Evolutionary conservation across 179 eudicot genomes (phyloP).

Genomic region (Beta macrorhiza): DNA sequence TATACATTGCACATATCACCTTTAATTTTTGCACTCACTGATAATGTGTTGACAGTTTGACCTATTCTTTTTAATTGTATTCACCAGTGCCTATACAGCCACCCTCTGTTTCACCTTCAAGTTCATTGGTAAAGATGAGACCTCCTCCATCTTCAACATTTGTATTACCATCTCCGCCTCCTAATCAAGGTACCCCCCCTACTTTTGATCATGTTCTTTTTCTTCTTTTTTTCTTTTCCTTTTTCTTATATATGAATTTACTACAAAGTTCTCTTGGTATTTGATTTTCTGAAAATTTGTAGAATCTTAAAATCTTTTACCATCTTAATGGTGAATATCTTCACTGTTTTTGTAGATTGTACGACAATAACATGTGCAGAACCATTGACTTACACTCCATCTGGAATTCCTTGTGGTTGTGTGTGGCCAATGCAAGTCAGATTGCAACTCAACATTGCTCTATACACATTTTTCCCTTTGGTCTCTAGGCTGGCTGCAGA

Average conservation of each 20-base stretch:
- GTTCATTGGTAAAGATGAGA: conserved; percentile 34
- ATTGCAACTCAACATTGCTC: conserved; percentile 47
- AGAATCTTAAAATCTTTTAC: not conserved
- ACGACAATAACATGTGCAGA: conserved; percentile 59
- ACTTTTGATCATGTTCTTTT: not conserved
- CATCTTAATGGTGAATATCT: not conserved
- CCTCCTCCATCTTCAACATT: conserved; percentile 49
- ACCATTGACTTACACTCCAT: conserved; percentile 75
- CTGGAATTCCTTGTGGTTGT: conserved; percentile 83
- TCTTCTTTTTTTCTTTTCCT: not conserved
- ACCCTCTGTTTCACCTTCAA: conserved; percentile 47
- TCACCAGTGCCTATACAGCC: conserved; percentile 45
- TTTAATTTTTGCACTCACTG: not conserved
- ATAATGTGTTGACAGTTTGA: conserved; percentile 13
- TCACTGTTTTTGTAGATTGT: conserved; percentile 55
- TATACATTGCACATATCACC: not conserved
- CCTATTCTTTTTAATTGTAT: not conserved
- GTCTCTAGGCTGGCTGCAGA: conserved; percentile 72
- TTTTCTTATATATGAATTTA: too few relatives aligned
- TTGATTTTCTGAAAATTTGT: not conserved
- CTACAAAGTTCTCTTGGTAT: not conserved
- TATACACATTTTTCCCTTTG: conserved; percentile 79
- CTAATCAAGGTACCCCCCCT: conserved; percentile 59
- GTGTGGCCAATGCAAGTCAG: conserved; percentile 85
- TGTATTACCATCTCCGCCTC: conserved; percentile 75